Base-by-base conservation (phyloP, 257 asterid species). In the Eucommia ulmoides region DNA sequence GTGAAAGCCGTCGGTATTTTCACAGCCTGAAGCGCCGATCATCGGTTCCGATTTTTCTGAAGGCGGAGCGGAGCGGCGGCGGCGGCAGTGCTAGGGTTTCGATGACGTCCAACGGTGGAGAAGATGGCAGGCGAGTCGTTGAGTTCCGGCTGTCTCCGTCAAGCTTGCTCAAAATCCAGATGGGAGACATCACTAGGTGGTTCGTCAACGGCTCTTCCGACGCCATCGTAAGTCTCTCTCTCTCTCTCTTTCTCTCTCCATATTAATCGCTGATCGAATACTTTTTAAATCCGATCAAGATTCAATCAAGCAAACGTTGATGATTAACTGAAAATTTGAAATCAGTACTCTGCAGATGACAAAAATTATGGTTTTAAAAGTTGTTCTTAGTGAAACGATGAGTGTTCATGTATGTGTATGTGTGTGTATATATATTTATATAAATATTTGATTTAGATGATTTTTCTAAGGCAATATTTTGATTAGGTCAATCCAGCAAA, bases 401-500 rank as follows among this genome's bases (percentile, higher is more conserved):
- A n/a, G n/a, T n/a, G n/a, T 53, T 29, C 38, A 33, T 33, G 38
- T 7, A 29, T 29, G 7, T 29, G 38, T 7, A 29, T 29, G 7
- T 29, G 38, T 29, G 38, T 29, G 12, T 7, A 5, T 29, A 12
- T 5, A 29, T 29, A 12, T 7, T 29, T 5, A 29, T 29, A 29
- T 29, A 29, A 12, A 29, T 29, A 5, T 5, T 5, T 7, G 7
- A 7, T 5, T 29, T 5, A 29, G 8, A 29, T 29, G 38, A 29
- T n/a, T n/a, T n/a, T n/a, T n/a, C n/a, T n/a, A n/a, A n/a, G n/a
- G 48, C n/a, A 5, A 12, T 42, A 42, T 48, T 51, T 54, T 60
- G 22, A 19, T 22, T 53, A 91, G 99, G 96, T 91, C 53, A 86
- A 86, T 81, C 93, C 99, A 45, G 93, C 96, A 20, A 91, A 91